Evolutionary conservation across 306 rosid species (phyloP), one percentile per base, ranked within the genome.

Genomic region (Begonia fuchsioides): DNA sequence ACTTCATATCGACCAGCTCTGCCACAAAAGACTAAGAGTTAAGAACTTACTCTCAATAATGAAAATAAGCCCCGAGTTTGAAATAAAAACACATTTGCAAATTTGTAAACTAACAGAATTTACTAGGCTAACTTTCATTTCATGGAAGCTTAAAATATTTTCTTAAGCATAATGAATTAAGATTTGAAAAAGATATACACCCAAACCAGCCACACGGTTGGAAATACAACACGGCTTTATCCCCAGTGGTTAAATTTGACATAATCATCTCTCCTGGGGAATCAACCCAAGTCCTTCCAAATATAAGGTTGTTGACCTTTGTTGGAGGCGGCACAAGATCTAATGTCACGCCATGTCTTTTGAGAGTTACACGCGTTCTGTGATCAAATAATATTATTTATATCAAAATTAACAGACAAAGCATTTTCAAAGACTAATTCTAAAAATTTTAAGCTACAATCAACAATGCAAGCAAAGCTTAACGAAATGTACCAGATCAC

Each of bases 151-250:
- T 26, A 4, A 26, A 5, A 26, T 1, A 4, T 4, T 26, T 26
- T 26, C 7, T 26, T 26, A 26, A 26, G 35, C 35, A 26, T 26
- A 26, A 26, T 26, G 35, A 26, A 26, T 4, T 13, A 10, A 53
- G 41, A 11, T 44, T 44, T 5, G 54, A 69, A 44, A 58, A 57
- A 47, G 48, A 43, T 16, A 50, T 64, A 45, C 50, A 81, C 95
- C 95, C 92, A 58, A 85, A 75, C 93, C 95, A 85, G 48, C 95
- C 95, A 62, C 93, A 81, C 47, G 86, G 93, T 79, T 85, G 95
- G 67, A 85, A 75, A 63, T 75, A 81, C 49, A 78, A 52, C 53
- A 81, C 78, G 52, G 68, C 93, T 68, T 85, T 85, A 76, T 85
- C 93, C 49, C 87, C 93, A 3, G 95, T 81, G 15, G 78, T 75